Base-by-base conservation (phyloP, 148 eudicot species). In the Gaultheria prostrata region DNA sequence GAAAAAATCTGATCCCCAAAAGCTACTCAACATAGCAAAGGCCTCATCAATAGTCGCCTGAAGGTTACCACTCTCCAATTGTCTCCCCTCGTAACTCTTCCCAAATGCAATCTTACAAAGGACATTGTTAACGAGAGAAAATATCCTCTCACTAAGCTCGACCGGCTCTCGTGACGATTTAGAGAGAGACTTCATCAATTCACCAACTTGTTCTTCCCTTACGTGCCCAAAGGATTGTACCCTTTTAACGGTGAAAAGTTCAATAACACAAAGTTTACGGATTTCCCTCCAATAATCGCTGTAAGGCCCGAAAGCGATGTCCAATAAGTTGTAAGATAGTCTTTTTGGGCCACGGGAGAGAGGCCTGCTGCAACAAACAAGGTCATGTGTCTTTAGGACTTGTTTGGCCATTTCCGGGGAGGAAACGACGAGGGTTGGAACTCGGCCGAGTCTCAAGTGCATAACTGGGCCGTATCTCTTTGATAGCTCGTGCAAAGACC, bases 331-430 rank as follows among this genome's bases (percentile, higher is more conserved):
- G 50, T 79, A 79, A 35, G 70, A 32, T 4, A 79, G 24, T 35
- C n/a, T 79, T 24, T 61, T 59, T 20, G 11, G 33, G 30, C 82
- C 82, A 9, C 14, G 8, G 8, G 81, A 56, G 26, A 20, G 8
- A 0, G 71, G 82, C 48, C 82, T 30, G 20, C 4, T 56, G 71
- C 82, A 79, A 79, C 69, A 79, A 14, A 18, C 71, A 1, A 17
- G 82, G 72, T 79, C 82, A 18, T 79, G 82, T 56, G 49, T 79
- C 61, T 57, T 79, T 2, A 79, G 43, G 26, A 79, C 71, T 35
- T 79, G 26, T 79, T 79, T 79, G 39, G 82, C 82, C 51, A 79
- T 79, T 56, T 56, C 71, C 5, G 82, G 56, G 17, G 82, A 56
- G 17, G 82, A 79, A 39, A 75, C 24, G 53, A 75, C 54, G 24